A percentile compares a stretch with the other conserved stretches of the same genome.
Conservation (phyloP, 2,329 filamentous ascomycete genomes). For the Sporothrix schenckii region DNA sequence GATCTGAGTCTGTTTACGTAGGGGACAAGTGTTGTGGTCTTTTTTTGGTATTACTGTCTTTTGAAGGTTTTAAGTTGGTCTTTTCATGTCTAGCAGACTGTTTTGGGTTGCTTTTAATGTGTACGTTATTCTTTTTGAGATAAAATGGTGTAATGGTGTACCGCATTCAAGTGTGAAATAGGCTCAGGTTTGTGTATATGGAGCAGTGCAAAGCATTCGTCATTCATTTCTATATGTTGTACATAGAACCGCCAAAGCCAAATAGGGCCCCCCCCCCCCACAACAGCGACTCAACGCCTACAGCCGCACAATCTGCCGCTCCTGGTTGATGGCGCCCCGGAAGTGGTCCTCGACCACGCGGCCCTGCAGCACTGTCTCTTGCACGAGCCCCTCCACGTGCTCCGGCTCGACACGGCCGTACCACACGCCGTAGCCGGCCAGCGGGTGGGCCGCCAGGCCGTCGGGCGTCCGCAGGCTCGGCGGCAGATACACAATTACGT, state of each 20-base stretch:
- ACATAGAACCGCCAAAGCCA: too few species aligned
- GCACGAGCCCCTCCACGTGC: slow-evolving; percentile 75
- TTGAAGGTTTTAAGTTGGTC: too few species aligned
- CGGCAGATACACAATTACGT: slow-evolving; percentile 79
- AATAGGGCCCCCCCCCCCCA: too few species aligned
- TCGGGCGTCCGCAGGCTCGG: slow-evolving; percentile 50
- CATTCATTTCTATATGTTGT: not conserved
- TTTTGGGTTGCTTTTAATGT: too few species aligned
- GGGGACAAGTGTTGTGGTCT: not conserved
- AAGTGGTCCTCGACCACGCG: slow-evolving; percentile 72
- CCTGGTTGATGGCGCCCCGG: slow-evolving; percentile 65
- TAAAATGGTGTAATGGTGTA: too few species aligned
- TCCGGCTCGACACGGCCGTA: slow-evolving; percentile 76
- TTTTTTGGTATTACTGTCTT: not conserved
- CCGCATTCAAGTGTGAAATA: too few species aligned
- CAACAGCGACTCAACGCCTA: slow-evolving; percentile 36
- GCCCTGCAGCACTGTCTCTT: slow-evolving; percentile 69
- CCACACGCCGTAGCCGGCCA: slow-evolving; percentile 76
- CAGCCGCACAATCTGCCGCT: slow-evolving; percentile 57
- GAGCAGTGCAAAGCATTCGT: not conserved
- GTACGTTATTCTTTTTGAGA: too few species aligned
- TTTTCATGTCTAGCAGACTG: too few species aligned
- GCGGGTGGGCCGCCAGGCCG: slow-evolving; percentile 55
- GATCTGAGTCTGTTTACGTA: slow-evolving; percentile 62
- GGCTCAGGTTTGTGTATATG: too few species aligned